A percentile compares a stretch with the other conserved stretches of the same genome.
phyloP scores from a whole-genome alignment of 192 early-diverging fungal species.

The Mortierella antarctica region DNA sequence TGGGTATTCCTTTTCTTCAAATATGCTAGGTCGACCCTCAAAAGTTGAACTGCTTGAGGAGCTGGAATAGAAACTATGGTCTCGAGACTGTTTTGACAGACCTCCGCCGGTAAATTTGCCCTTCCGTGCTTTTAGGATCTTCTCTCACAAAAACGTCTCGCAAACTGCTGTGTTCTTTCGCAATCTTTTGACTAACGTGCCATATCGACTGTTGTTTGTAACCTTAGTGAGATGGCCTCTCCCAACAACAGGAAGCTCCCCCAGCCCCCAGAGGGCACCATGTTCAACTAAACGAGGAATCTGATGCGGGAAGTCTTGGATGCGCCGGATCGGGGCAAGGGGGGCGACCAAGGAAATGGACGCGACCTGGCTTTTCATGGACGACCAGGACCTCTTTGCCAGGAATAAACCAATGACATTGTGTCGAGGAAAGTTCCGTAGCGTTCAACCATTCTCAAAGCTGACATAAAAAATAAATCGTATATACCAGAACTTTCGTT shows the following conservation, averaged over 20 bases:
- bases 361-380: no score
- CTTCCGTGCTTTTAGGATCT: constrained; percentile 5
- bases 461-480: not conserved
- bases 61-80: constrained; percentile 84
- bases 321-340: not conserved
- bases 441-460: not conserved
- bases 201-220: not conserved
- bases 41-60: constrained; percentile 77
- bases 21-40: constrained; percentile 68
- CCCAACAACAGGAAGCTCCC: constrained; percentile 85
- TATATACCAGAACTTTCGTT: not conserved
- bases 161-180: not conserved
- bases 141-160: not conserved
- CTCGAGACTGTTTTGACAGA: constrained; percentile 86
- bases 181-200: not conserved
- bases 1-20: not conserved
- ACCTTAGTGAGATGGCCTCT: constrained; percentile 85
- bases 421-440: no score
- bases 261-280: constrained; percentile 89
- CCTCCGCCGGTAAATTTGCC: constrained; percentile 86
- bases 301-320: not conserved
- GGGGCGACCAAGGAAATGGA: no score
- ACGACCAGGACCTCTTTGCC: no score
- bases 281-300: constrained; percentile 51
- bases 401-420: no score